Percentiles rank a stretch among this genome's conserved stretches.
These are phyloP conservation scores for Leptoxyphium fumago DNA, from an alignment of 2,329 filamentous ascomycete genomes.

Conservation along the genomic window DNA sequence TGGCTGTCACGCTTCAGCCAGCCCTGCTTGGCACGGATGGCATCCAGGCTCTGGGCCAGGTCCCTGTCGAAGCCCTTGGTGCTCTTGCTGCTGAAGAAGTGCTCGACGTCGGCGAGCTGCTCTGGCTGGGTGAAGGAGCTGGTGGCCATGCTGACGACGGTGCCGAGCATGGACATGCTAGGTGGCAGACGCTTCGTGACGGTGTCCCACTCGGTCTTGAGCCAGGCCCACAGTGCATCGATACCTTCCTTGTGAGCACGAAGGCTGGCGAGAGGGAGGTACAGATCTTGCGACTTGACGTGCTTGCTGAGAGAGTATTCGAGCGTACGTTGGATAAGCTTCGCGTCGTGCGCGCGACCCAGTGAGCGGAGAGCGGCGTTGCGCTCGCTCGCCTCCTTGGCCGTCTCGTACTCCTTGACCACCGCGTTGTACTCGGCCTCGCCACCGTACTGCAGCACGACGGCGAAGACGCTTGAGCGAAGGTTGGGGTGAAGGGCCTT, in stretches of 20 bases:
- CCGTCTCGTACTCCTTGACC: constrained; percentile 59
- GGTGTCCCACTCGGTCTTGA: constrained; percentile 78
- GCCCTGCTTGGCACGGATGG: constrained; percentile 67
- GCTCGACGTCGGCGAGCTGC: constrained; percentile 60
- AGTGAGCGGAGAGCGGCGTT: constrained; percentile 78
- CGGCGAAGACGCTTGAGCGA: constrained; percentile 70
- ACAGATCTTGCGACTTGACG: constrained; percentile 89
- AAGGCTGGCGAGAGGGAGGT: constrained; percentile 70
- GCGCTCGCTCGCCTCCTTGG: constrained; percentile 70
- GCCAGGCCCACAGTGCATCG: constrained; percentile 65
- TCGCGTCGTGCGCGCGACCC: constrained; percentile 61
- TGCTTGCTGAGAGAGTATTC: constrained; percentile 60
- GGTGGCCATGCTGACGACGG: constrained; percentile 69
- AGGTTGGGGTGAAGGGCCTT: constrained; percentile 84
- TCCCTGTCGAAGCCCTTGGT: constrained; percentile 80
- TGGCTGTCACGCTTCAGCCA: constrained; percentile 65
- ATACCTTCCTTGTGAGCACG: constrained; percentile 66
- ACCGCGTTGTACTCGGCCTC: constrained; percentile 74
- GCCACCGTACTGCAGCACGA: constrained; percentile 71
- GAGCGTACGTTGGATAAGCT: constrained; percentile 70
- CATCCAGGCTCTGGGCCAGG: constrained; percentile 77
- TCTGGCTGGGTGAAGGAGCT: constrained; percentile 63
- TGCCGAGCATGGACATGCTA: constrained; percentile 72
- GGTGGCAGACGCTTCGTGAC: constrained; percentile 71
- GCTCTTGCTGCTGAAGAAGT: constrained; percentile 69